Conservation (phyloP, 139 green algal species). For the Helicosporidium sp. region DNA sequence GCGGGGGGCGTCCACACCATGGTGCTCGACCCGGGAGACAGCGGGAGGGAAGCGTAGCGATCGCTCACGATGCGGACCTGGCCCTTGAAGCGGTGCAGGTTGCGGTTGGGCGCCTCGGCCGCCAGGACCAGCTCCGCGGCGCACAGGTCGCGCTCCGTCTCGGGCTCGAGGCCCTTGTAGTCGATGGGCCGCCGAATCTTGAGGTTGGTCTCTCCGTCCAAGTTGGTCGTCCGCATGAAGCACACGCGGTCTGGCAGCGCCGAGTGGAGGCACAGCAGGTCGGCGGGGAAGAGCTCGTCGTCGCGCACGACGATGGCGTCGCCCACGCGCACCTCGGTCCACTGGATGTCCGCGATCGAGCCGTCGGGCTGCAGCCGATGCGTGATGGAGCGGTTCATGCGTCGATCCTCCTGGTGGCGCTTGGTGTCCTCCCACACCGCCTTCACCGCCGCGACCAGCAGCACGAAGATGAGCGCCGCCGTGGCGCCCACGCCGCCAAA, state of each 20-base stretch:
- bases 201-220: conserved; percentile 85
- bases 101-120: conserved; percentile 50
- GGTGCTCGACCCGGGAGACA: not conserved
- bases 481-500: conserved; percentile 29
- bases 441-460: conserved; percentile 36
- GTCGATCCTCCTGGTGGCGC: conserved; percentile 31
- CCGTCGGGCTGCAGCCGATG: conserved; percentile 29
- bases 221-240: conserved; percentile 56
- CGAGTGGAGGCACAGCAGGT: conserved; percentile 56
- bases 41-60: not conserved
- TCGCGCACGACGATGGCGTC: conserved; percentile 58
- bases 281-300: conserved; percentile 58
- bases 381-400: conserved; percentile 34
- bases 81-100: conserved; percentile 57
- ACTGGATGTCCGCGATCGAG: conserved; percentile 22
- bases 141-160: too few species aligned
- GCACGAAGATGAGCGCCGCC: conserved; percentile 35
- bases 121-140: not conserved
- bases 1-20: too few species aligned
- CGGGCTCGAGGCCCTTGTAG: conserved; percentile 12
- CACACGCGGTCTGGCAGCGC: conserved; percentile 34
- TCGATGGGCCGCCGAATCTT: conserved; percentile 57
- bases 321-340: conserved; percentile 36
- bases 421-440: conserved; percentile 37
- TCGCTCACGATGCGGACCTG: conserved; percentile 1